phyloP scores from a whole-genome alignment of 2,329 filamentous ascomycete genomes.

The Alternaria arbusti region DNA sequence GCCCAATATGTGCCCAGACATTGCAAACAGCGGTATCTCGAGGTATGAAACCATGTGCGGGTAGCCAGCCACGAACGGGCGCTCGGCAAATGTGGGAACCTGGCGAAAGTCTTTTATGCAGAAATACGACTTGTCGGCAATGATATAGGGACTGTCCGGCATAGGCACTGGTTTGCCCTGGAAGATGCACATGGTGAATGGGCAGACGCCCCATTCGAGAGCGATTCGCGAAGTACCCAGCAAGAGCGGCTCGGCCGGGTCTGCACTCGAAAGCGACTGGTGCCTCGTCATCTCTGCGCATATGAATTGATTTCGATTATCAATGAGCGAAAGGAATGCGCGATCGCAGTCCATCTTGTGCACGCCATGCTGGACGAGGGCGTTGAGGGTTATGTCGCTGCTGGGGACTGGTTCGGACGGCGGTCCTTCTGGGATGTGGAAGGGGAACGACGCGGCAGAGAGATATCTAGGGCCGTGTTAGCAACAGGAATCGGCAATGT shows the following conservation, averaged over 20 bases:
- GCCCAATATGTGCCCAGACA: constrained; percentile 14
- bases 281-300: constrained; percentile 19
- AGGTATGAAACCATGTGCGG: constrained; percentile 15
- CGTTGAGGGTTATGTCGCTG: constrained; percentile 18
- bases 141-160: constrained; percentile 4
- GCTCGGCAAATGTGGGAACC: constrained; percentile 9
- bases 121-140: constrained; percentile 10
- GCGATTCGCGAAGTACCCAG: constrained; percentile 10
- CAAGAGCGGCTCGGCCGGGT: constrained; percentile 6
- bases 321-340: constrained; percentile 20
- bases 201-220: constrained; percentile 19
- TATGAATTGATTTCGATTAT: constrained; percentile 15
- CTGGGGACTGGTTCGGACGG: constrained; percentile 12
- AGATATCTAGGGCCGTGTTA: constrained; percentile 9
- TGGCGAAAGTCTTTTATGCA: constrained; percentile 13
- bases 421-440: constrained; percentile 10
- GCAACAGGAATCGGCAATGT: neutral
- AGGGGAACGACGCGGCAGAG: constrained; percentile 19
- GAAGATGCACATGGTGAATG: constrained; percentile 16
- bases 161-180: constrained; percentile 2
- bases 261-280: constrained; percentile 5
- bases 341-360: constrained; percentile 16
- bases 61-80: constrained; percentile 10
- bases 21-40: constrained; percentile 12
- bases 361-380: constrained; percentile 17